Evolutionary conservation across 1,284 basidiomycete genomes (phyloP).

Genomic region (Phlebopus sp.): DNA sequence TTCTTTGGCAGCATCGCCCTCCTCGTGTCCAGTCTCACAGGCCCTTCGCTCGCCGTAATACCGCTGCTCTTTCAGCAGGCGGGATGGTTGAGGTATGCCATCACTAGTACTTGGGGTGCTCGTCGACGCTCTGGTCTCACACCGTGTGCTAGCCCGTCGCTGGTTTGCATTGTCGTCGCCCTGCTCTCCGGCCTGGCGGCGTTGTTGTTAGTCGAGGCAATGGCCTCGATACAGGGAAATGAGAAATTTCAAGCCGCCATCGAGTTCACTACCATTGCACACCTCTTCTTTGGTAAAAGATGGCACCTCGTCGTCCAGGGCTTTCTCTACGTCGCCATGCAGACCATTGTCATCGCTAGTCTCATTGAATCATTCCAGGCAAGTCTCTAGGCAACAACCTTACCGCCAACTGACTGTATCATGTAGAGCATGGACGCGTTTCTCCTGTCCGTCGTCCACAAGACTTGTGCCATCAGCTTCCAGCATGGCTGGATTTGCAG

Average conservation of each 20-base stretch:
- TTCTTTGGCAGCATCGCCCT: slow-evolving; percentile 26
- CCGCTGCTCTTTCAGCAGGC: slow-evolving; percentile 25
- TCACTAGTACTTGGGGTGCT: neutral
- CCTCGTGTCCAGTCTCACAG: slow-evolving; percentile 24
- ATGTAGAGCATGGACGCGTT: slow-evolving; percentile 24
- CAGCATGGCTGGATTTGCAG: slow-evolving; percentile 22
- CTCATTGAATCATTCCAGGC: slow-evolving; percentile 26
- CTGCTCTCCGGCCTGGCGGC: slow-evolving; percentile 21
- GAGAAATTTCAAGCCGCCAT: slow-evolving; percentile 22
- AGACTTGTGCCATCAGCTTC: slow-evolving; percentile 28
- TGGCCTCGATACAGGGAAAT: slow-evolving; percentile 27
- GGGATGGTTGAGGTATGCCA: slow-evolving; percentile 24
- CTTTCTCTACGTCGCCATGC: slow-evolving; percentile 22
- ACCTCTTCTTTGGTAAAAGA: slow-evolving; percentile 26
- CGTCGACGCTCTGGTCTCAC: too few relatives aligned
- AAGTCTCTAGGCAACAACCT: neutral
- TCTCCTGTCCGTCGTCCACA: slow-evolving; percentile 24
- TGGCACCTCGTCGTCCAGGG: slow-evolving; percentile 24
- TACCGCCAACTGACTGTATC: too few relatives aligned
- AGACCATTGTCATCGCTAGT: slow-evolving; percentile 24
- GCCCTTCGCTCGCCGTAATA: slow-evolving; percentile 24
- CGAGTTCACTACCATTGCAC: slow-evolving; percentile 25
- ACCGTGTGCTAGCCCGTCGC: too few relatives aligned
- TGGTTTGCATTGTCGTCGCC: slow-evolving; percentile 6
- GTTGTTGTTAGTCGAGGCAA: slow-evolving; percentile 22